A percentile compares a stretch with the other conserved stretches of the same genome.
These are phyloP conservation scores for Orychophragmus violaceus DNA, from an alignment of 345 rosid genomes.

Conservation along the genomic window DNA sequence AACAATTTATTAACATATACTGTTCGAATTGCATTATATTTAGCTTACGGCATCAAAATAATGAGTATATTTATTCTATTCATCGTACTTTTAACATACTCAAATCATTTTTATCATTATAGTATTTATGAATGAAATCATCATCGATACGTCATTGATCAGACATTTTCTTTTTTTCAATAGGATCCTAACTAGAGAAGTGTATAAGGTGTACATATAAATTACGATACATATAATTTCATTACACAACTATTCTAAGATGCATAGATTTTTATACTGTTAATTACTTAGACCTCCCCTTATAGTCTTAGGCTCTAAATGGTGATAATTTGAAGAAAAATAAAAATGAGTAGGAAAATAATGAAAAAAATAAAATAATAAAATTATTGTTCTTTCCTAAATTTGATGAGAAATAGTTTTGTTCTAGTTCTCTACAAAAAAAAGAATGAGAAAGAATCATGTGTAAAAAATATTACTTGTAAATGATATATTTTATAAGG, in stretches of 20 bases:
- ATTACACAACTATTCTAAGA: neutral
- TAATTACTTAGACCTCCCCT: neutral
- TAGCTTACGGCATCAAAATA: neutral
- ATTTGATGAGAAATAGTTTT: too few species aligned
- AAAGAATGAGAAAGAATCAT: too few species aligned
- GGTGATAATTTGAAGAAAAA: too few species aligned
- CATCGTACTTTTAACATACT: neutral
- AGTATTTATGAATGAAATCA: conserved; percentile 11
- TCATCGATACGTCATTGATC: neutral
- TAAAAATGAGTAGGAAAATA: too few species aligned
- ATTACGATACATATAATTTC: neutral
- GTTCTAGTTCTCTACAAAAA: too few species aligned
- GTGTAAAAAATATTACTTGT: too few species aligned
- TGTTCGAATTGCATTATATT: neutral
- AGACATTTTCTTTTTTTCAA: neutral
- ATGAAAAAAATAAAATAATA: too few species aligned
- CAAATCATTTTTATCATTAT: conserved; percentile 19
- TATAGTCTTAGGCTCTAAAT: too few species aligned
- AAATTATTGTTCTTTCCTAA: too few species aligned
- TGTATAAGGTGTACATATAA: neutral
- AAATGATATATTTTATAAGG: too few species aligned
- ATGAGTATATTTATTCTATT: neutral
- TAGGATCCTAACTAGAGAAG: neutral
- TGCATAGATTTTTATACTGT: neutral
- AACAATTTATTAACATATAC: neutral